Conservation (phyloP, 768 basidiomycete genomes). For the Tylopilus sp. region DNA sequence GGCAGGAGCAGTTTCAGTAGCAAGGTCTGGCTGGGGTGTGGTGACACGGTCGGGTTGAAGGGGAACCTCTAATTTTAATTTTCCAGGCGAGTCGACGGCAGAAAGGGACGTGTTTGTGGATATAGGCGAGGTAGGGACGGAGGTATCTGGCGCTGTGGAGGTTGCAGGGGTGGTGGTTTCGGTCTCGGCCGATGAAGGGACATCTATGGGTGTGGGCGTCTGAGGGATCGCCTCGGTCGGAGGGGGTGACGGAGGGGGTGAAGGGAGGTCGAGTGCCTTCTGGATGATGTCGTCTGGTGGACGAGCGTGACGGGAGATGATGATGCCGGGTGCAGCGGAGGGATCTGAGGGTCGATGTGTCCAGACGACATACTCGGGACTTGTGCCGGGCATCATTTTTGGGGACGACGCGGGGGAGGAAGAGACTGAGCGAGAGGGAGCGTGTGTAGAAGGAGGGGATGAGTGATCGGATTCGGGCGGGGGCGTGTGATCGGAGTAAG, state of each 20-base stretch:
- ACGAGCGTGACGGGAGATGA: slow-evolving; percentile 60
- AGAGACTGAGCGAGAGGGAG: background rate
- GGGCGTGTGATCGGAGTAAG: background rate
- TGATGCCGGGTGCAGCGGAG: slow-evolving; percentile 60
- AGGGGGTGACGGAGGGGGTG: slow-evolving; percentile 46
- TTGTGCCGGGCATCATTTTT: background rate
- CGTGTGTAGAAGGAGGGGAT: slow-evolving; percentile 12
- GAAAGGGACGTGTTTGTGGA: slow-evolving; percentile 63
- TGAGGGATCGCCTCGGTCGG: slow-evolving; percentile 12
- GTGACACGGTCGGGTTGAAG: slow-evolving; percentile 12
- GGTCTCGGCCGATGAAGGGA: slow-evolving; percentile 44
- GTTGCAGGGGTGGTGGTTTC: slow-evolving; percentile 50
- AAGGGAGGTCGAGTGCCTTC: slow-evolving; percentile 49
- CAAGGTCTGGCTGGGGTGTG: slow-evolving; percentile 11
- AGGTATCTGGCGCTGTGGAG: slow-evolving; percentile 48
- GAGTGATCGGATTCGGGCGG: background rate
- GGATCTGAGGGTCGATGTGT: slow-evolving; percentile 69
- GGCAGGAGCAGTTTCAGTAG: background rate
- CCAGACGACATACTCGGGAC: slow-evolving; percentile 60
- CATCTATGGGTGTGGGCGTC: slow-evolving; percentile 24
- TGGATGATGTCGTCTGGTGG: slow-evolving; percentile 60
- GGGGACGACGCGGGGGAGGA: slow-evolving; percentile 4
- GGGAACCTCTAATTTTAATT: slow-evolving; percentile 3
- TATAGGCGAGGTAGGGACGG: slow-evolving; percentile 50
- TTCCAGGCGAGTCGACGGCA: slow-evolving; percentile 23